Conservation (phyloP, 2,329 filamentous ascomycete genomes). For the Trichoderma sp. region DNA sequence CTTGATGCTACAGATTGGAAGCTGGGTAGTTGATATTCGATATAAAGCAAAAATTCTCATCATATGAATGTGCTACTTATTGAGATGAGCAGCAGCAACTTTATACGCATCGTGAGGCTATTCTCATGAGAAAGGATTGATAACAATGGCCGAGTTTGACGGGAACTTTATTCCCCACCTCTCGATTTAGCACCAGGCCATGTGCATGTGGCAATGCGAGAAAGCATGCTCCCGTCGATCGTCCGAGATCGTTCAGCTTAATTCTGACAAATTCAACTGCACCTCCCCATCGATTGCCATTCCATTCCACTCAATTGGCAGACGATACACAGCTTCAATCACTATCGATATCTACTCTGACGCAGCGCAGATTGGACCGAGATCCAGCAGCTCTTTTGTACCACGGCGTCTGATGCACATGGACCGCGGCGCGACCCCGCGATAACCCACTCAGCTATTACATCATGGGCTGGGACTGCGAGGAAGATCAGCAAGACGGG, state of each 20-base stretch:
- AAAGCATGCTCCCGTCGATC: not conserved
- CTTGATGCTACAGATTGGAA: not conserved
- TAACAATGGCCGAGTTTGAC: not conserved
- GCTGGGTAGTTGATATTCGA: not conserved
- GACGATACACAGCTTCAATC: not conserved
- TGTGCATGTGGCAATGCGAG: not conserved
- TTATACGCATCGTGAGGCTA: not conserved
- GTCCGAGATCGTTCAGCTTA: not conserved
- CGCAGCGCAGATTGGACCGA: not conserved
- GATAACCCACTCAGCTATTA: slow-evolving; percentile 14
- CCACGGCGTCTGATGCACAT: not conserved
- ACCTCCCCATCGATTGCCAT: not conserved
- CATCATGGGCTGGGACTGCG: slow-evolving; percentile 20
- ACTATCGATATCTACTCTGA: not conserved
- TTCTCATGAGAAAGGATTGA: not conserved
- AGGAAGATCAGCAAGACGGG: slow-evolving; percentile 11
- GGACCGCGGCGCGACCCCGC: not conserved
- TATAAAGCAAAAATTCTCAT: not conserved
- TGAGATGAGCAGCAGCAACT: not conserved
- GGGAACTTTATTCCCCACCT: slow-evolving; percentile 1
- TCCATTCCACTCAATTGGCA: not conserved
- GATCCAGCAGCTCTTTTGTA: not conserved
- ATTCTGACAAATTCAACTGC: not conserved
- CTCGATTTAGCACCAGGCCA: not conserved
- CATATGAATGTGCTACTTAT: not conserved